Conservation (phyloP, 805 yeast genomes). For the Monosporozyma servazzii region DNA sequence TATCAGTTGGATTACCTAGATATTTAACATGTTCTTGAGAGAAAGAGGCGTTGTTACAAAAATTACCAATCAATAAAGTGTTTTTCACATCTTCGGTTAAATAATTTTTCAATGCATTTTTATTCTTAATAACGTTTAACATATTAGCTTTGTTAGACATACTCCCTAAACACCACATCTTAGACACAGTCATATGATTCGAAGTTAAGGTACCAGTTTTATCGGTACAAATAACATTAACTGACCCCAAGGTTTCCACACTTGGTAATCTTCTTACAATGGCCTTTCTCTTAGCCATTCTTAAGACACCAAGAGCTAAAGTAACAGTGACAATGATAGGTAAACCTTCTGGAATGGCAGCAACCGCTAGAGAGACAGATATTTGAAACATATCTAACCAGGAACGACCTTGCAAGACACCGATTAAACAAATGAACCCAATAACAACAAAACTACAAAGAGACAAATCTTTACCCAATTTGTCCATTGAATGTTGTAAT, state of each 20-base stretch:
- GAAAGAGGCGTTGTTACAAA: constrained; percentile 67
- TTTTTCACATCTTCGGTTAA: constrained; percentile 47
- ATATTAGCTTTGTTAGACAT: constrained; percentile 34
- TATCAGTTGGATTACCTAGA: constrained; percentile 91
- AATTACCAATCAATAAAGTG: constrained; percentile 55
- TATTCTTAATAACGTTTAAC: constrained; percentile 39
- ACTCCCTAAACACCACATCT: constrained; percentile 65
- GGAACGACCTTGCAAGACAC: constrained; percentile 82
- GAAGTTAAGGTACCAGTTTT: constrained; percentile 87
- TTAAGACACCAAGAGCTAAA: constrained; percentile 85
- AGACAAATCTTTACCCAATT: constrained; percentile 84
- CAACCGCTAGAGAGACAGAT: constrained; percentile 94
- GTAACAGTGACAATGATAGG: constrained; percentile 98
- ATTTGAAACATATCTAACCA: constrained; percentile 98
- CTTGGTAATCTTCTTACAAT: constrained; percentile 90
- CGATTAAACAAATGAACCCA: constrained; percentile 85
- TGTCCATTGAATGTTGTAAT: constrained; percentile 89
- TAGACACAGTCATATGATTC: constrained; percentile 83
- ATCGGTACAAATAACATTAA: constrained; percentile 86
- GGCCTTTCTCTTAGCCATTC: constrained; percentile 93
- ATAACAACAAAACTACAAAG: constrained; percentile 76
- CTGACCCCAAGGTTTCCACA: constrained; percentile 92
- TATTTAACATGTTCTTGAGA: constrained; percentile 60
- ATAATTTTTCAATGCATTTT: constrained; percentile 33
- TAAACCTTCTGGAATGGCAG: constrained; percentile 98